These are phyloP conservation scores for Halophytophthora batemanensis DNA, from an alignment of 352 stramenopile genomes.

Conservation along the genomic window DNA sequence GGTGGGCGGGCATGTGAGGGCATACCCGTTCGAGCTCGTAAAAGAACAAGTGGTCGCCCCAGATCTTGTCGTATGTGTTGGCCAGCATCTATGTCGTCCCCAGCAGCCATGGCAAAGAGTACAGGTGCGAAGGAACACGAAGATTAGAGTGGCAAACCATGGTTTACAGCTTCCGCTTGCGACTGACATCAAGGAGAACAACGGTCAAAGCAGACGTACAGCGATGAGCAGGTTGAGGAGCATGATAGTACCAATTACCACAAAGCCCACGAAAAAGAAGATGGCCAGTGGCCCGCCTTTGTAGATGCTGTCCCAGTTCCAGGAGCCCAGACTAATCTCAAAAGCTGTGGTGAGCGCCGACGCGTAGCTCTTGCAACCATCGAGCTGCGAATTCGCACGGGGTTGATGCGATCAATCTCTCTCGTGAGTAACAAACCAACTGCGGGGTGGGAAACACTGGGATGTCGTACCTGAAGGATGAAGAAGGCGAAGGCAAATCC, in stretches of 20 bases:
- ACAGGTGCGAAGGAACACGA: not conserved
- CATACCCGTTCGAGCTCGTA: constrained; percentile 76
- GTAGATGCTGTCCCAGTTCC: constrained; percentile 72
- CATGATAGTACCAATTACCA: constrained; percentile 82
- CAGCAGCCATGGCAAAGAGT: not conserved
- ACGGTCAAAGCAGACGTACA: constrained; percentile 31
- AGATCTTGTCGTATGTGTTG: constrained; percentile 85
- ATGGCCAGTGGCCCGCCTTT: constrained; percentile 69
- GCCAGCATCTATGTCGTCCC: constrained; percentile 59
- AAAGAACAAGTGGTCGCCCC: constrained; percentile 77
- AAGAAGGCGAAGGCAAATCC: constrained; percentile 82
- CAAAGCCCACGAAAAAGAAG: constrained; percentile 68
- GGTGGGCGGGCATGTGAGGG: not conserved
- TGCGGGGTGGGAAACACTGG: not conserved
- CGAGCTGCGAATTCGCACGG: constrained; percentile 31
- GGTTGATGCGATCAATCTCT: not conserved
- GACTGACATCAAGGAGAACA: not conserved
- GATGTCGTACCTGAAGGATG: constrained; percentile 60
- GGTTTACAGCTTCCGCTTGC: too few relatives aligned
- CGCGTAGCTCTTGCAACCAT: constrained; percentile 68
- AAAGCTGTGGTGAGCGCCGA: constrained; percentile 53
- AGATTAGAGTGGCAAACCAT: too few relatives aligned
- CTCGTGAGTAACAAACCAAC: not conserved
- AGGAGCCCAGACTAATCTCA: constrained; percentile 71
- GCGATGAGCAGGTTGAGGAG: constrained; percentile 76